Base-by-base conservation (phyloP, 257 asterid species). In the Solanum sejunctum region DNA sequence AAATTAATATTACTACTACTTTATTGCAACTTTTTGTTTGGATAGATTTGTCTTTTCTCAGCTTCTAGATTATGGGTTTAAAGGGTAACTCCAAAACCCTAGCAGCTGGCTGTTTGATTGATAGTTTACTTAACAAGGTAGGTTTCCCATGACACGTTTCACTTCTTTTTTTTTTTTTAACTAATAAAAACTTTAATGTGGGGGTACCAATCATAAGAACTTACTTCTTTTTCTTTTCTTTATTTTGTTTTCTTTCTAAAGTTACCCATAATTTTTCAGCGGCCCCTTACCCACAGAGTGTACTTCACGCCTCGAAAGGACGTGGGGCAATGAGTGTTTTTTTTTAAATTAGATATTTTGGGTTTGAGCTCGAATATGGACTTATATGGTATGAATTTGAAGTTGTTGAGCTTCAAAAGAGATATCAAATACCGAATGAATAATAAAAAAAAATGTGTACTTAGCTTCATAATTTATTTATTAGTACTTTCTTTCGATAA, bases 141-240 rank as follows among this genome's bases (percentile, higher is more conserved):
- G 80, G 80, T 72, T 72, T 71, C 36, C 87, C 26, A 1, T 26
- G 70, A 20, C 85, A 73, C 80, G 86, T 83, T 75, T 12, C 85
- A 41, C 0, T 32, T 28, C 13, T 55, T 55, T 55, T n/a, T 66
- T 58, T 20, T 55, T 55, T 55, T n/a, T 66, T 58, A 12, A 47
- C 80, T 36, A 18, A 67, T 13, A 49, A 52, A 86, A 23, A 61
- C 41, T 67, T 43, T 16, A 55, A 18, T 49, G 12, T n/a, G 82
- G 71, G 56, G 7, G 28, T 83, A 20, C 26, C 72, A 86, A 66
- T 79, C 84, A 73, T 85, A 28, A 26, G 12, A 23, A 17, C 18
- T 20, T 7, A 57, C 41, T 36, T 43, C 43, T 80, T 49, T 73
- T 49, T 58, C 23, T 47, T 75, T 75, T 75, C 81, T 75, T 75